These are phyloP conservation scores for Macrocybe gigantea DNA, from an alignment of 768 basidiomycete genomes.

Conservation along the genomic window DNA sequence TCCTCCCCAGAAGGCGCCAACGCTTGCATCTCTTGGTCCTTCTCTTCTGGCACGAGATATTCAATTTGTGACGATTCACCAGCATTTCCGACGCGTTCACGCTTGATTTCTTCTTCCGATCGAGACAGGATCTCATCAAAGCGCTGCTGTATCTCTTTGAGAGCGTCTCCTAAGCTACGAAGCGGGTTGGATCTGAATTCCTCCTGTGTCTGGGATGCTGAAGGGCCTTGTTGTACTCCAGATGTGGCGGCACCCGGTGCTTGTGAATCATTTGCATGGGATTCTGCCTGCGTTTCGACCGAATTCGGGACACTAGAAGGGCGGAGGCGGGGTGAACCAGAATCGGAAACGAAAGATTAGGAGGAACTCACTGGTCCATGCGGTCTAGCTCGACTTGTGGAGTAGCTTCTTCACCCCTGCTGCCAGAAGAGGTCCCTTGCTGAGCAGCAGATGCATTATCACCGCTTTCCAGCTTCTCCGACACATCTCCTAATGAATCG, in stretches of 20 bases:
- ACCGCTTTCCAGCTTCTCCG: too few species aligned
- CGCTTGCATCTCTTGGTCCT: constrained; percentile 76
- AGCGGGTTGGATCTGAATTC: constrained; percentile 45
- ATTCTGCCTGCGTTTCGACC: constrained; percentile 12
- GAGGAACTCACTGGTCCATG: too few species aligned
- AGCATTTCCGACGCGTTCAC: constrained; percentile 31
- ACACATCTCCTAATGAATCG: too few species aligned
- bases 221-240: constrained; percentile 41
- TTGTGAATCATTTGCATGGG: constrained; percentile 13
- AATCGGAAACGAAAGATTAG: too few species aligned
- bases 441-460: too few species aligned
- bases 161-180: constrained; percentile 78
- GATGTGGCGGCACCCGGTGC: constrained; percentile 28
- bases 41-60: constrained; percentile 68
- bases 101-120: constrained; percentile 23
- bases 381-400: too few species aligned
- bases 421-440: too few species aligned
- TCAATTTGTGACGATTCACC: constrained; percentile 54
- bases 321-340: too few species aligned
- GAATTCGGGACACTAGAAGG: constrained; percentile 11
- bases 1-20: constrained; percentile 85
- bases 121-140: constrained; percentile 73
- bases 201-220: constrained; percentile 31
- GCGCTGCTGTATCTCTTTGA: constrained; percentile 77
- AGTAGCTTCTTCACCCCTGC: too few species aligned